Percentiles rank a stretch among this genome's conserved stretches.
phyloP scores from a whole-genome alignment of 768 basidiomycete genomes.

The Tylopilus intermedius region DNA sequence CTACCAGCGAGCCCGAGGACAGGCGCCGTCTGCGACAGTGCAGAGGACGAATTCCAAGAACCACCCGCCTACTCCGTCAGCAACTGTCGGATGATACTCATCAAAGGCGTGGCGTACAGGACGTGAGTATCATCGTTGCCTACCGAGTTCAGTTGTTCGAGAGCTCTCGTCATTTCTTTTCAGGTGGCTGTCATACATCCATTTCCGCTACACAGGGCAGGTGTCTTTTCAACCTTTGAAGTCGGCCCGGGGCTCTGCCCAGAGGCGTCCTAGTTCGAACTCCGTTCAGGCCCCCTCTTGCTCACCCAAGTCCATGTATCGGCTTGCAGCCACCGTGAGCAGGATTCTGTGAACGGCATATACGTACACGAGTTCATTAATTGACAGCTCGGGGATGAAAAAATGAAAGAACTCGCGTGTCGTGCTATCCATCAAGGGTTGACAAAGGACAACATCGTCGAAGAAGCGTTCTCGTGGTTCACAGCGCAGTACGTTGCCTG shows the following conservation, averaged over 20 bases:
- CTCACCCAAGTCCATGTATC: constrained; percentile 38
- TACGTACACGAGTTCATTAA: not conserved
- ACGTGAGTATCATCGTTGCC: constrained; percentile 18
- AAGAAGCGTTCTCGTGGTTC: constrained; percentile 29
- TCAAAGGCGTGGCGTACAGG: constrained; percentile 26
- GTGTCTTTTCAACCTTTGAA: constrained; percentile 23
- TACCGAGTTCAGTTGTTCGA: not conserved
- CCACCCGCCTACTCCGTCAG: constrained; percentile 23
- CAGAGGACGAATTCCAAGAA: not conserved
- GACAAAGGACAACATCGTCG: constrained; percentile 24
- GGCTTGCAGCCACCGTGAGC: constrained; percentile 27
- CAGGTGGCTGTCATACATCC: constrained; percentile 27
- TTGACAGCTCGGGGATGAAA: constrained; percentile 20
- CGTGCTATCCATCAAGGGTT: constrained; percentile 22
- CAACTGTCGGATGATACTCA: constrained; percentile 23
- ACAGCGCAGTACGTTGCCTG: constrained; percentile 26
- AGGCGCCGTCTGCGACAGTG: not conserved
- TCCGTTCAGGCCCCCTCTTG: constrained; percentile 12
- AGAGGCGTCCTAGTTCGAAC: not conserved
- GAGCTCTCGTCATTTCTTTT: not conserved
- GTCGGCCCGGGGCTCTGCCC: constrained; percentile 9
- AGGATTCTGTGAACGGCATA: not conserved
- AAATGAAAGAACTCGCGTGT: constrained; percentile 22
- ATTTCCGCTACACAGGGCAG: constrained; percentile 30
- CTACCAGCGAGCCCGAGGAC: not conserved